phyloP scores from a whole-genome alignment of 2,329 filamentous ascomycete genomes.

The Seiridium unicorne region DNA sequence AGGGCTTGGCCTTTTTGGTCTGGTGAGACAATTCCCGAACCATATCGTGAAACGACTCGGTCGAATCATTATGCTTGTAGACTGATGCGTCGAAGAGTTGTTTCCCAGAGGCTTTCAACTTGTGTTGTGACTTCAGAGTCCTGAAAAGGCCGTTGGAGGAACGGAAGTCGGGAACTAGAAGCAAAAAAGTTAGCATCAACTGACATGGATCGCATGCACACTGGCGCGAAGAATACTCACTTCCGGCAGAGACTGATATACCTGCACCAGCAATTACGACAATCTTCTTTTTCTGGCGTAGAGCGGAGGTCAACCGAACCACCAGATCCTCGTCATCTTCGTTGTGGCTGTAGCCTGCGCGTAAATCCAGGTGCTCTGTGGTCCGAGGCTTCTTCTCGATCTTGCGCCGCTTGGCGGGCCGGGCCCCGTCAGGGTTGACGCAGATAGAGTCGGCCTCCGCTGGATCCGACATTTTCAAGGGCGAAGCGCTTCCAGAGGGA shows the following conservation, averaged over 20 bases:
- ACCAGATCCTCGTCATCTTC: slow-evolving; percentile 58
- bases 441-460: slow-evolving; percentile 28
- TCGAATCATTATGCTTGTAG: slow-evolving; percentile 88
- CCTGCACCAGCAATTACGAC: slow-evolving; percentile 95
- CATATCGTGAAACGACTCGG: slow-evolving; percentile 93
- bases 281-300: slow-evolving; percentile 92
- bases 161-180: slow-evolving; percentile 85
- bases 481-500: slow-evolving; percentile 50
- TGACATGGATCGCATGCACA: neutral
- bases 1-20: slow-evolving; percentile 75
- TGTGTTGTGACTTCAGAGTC: slow-evolving; percentile 80
- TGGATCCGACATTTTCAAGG: slow-evolving; percentile 42
- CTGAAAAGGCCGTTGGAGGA: slow-evolving; percentile 88
- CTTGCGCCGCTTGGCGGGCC: slow-evolving; percentile 75
- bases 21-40: slow-evolving; percentile 82
- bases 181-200: neutral
- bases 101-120: slow-evolving; percentile 89
- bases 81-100: slow-evolving; percentile 96
- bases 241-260: slow-evolving; percentile 92
- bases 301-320: slow-evolving; percentile 67
- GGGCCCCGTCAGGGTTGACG: slow-evolving; percentile 55
- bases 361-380: slow-evolving; percentile 79
- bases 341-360: slow-evolving; percentile 45
- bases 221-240: slow-evolving; percentile 32
- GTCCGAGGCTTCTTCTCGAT: slow-evolving; percentile 63